A percentile compares a stretch with the other conserved stretches of the same genome.
phyloP scores from a whole-genome alignment of 2,329 filamentous ascomycete genomes.

The Cryphonectria naterciae region DNA sequence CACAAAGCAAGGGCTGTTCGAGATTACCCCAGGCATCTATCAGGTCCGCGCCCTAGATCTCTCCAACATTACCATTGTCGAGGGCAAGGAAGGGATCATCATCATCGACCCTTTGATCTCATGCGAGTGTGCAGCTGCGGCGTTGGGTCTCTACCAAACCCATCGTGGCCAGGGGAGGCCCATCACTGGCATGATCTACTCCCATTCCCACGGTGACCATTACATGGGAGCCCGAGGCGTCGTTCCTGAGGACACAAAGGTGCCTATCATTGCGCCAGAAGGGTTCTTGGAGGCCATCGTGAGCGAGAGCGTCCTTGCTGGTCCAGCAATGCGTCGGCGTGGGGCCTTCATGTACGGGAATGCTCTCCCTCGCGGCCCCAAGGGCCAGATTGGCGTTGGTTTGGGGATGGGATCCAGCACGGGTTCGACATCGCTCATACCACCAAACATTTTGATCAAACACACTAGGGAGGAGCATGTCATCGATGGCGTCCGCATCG shows the following conservation, averaged over 20 bases:
- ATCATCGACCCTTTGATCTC: slow-evolving; percentile 45
- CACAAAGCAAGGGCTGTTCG: slow-evolving; percentile 41
- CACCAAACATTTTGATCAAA: slow-evolving; percentile 40
- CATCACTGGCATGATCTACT: slow-evolving; percentile 44
- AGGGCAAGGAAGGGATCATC: slow-evolving; percentile 42
- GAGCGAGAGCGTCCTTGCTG: slow-evolving; percentile 45
- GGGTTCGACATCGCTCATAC: slow-evolving; percentile 40
- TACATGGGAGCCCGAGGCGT: slow-evolving; percentile 38
- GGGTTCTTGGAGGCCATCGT: slow-evolving; percentile 45
- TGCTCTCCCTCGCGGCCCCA: slow-evolving; percentile 35
- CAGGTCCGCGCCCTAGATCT: slow-evolving; percentile 47
- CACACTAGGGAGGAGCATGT: slow-evolving; percentile 37
- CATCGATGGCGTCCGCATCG: slow-evolving; percentile 43
- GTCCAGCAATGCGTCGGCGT: slow-evolving; percentile 44
- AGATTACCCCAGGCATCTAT: slow-evolving; percentile 42
- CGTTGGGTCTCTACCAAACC: slow-evolving; percentile 40
- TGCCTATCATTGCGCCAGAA: slow-evolving; percentile 40
- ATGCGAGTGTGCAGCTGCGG: slow-evolving; percentile 40
- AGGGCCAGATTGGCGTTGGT: slow-evolving; percentile 43
- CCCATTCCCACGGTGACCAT: slow-evolving; percentile 47
- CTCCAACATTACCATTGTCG: slow-evolving; percentile 46
- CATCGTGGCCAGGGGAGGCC: slow-evolving; percentile 32
- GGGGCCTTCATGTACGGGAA: slow-evolving; percentile 46
- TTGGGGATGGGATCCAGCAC: slow-evolving; percentile 40
- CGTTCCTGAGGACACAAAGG: slow-evolving; percentile 28